These are phyloP conservation scores for Echinosophora koreensis DNA, from an alignment of 306 rosid species.

Conservation along the genomic window DNA sequence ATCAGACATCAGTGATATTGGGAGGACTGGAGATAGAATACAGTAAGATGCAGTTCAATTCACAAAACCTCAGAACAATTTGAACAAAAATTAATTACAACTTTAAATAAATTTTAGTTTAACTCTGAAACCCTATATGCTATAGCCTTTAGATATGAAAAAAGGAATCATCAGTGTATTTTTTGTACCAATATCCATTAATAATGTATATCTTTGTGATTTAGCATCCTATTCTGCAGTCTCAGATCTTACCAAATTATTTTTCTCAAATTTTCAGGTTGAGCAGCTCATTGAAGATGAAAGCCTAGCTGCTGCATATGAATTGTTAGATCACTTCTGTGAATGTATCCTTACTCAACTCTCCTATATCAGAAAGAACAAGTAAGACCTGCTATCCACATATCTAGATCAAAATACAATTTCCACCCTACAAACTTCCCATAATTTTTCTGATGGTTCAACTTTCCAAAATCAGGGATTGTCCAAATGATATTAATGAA, in stretches of 20 bases:
- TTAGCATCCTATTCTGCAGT: background rate
- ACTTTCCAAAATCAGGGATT: constrained; percentile 50
- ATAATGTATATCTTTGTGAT: background rate
- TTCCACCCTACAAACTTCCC: background rate
- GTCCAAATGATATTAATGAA: constrained; percentile 85
- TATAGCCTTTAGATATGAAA: too few species aligned
- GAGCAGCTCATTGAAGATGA: constrained; percentile 76
- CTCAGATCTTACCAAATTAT: background rate
- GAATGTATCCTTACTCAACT: constrained; percentile 65
- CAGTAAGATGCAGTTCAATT: background rate
- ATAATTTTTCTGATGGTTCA: constrained; percentile 5
- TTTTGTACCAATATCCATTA: background rate
- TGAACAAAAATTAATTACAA: background rate
- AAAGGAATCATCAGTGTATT: too few species aligned
- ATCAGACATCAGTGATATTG: background rate
- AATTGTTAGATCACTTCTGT: constrained; percentile 68
- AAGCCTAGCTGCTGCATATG: constrained; percentile 57
- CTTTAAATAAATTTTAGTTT: background rate
- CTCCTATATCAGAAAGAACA: constrained; percentile 72
- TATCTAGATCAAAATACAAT: background rate
- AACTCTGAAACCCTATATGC: background rate
- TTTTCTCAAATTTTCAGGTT: constrained; percentile 56
- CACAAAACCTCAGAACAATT: background rate
- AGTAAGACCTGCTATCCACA: constrained; percentile 53
- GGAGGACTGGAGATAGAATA: background rate